These are phyloP conservation scores for Penicillium flavigenum DNA, from an alignment of 495 filamentous ascomycete species.

Conservation along the genomic window DNA sequence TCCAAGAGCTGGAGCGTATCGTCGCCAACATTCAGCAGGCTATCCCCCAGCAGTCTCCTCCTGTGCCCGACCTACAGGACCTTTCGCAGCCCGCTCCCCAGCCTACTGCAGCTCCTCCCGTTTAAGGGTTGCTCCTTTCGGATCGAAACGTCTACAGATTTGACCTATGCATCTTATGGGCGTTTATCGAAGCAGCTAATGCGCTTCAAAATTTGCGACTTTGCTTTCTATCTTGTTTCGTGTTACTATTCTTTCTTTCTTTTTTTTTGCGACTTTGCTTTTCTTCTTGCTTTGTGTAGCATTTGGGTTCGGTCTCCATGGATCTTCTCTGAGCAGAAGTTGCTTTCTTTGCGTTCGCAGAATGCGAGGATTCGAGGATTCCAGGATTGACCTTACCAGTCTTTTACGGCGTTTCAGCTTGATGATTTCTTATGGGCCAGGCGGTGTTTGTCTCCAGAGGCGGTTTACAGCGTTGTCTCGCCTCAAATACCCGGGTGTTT, in stretches of 20 bases:
- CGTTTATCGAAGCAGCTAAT: slow-evolving; percentile 17
- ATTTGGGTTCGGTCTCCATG: slow-evolving; percentile 19
- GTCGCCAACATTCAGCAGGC: slow-evolving; percentile 46
- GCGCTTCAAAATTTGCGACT: slow-evolving; percentile 11
- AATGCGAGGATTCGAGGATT: neutral
- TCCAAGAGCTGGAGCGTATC: slow-evolving; percentile 47
- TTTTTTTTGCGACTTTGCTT: neutral
- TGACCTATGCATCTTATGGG: slow-evolving; percentile 22
- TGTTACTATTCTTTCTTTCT: too few species aligned
- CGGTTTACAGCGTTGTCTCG: slow-evolving; percentile 16
- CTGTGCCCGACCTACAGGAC: slow-evolving; percentile 20
- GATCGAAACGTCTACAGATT: slow-evolving; percentile 6
- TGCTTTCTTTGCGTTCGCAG: neutral
- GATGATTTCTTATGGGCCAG: slow-evolving; percentile 19
- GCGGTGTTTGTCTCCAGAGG: slow-evolving; percentile 29
- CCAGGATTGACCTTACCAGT: slow-evolving; percentile 3
- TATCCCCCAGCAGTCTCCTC: slow-evolving; percentile 34
- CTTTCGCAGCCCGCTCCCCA: slow-evolving; percentile 22
- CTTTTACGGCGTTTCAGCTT: slow-evolving; percentile 28
- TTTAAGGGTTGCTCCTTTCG: slow-evolving; percentile 11
- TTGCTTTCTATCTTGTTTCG: neutral
- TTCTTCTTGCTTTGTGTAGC: slow-evolving; percentile 12
- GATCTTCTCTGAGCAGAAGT: neutral
- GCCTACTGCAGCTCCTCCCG: slow-evolving; percentile 17
- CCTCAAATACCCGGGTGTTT: slow-evolving; percentile 32